Base-by-base conservation (phyloP, 495 filamentous ascomycete species). In the Penicillium steckii region DNA sequence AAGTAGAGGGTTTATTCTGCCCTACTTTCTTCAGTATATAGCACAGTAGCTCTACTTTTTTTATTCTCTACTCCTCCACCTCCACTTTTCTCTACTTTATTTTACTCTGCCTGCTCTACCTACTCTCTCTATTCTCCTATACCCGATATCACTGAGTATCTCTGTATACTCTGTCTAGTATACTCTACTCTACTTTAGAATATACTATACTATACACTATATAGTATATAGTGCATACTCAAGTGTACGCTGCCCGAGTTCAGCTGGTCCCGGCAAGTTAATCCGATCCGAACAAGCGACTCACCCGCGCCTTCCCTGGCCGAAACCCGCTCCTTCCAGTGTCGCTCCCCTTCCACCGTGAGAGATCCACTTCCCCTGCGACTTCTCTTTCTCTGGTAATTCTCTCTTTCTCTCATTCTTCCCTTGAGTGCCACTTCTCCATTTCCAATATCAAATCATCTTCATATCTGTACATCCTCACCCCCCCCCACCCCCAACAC, bases 251-350 rank as follows among this genome's bases (percentile, higher is more conserved):
- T 57, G 60, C 60, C 52, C 66, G 35, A 13, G 35, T 66, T 62
- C 70, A 71, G 69, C 69, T 69, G 63, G 52, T 67, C 63, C 61
- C 64, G 46, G 8, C 44, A 52, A 49, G 67, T 66, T 75, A 55
- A 71, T 75, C 72, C 72, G 72, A 24, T 65, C 70, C 72, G 72
- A 72, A 67, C 72, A 75, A 75, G 72, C 72, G 72, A 75, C 64
- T 68, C 63, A 60, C 63, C 64, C 61, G 61, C 66, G 65, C 63
- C 29, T 27, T 49, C 53, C 58, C 49, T 66, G 54, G 50, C 49
- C 56, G 57, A 62, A n/a, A 62, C 59, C 61, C 59, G 60, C 64
- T 61, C 60, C 60, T 60, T 63, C 59, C 61, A 52, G 64, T 64
- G 55, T 52, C 55, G 12, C 18, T 59, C 52, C 57, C 62, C 57